Percentiles rank a stretch among this genome's conserved stretches.
Conservation (phyloP, 2,329 filamentous ascomycete species). For the Didymella glomerata region DNA sequence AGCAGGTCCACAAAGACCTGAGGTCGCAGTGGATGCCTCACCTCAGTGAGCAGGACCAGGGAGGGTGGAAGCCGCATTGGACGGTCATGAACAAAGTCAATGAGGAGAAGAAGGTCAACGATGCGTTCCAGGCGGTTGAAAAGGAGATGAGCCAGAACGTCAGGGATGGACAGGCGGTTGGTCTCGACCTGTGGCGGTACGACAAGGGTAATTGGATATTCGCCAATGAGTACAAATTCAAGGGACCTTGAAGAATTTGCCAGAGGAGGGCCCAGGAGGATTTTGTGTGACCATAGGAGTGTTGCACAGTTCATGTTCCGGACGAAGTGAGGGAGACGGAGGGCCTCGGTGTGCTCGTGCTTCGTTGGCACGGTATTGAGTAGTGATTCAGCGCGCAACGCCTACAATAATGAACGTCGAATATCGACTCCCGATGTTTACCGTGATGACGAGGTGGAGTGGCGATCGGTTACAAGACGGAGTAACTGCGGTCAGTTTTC, state of each 20-base stretch:
- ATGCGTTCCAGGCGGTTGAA: conserved; percentile 49
- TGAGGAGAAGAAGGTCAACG: conserved; percentile 49
- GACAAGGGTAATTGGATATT: conserved; percentile 54
- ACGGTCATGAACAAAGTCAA: conserved; percentile 60
- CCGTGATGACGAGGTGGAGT: conserved; percentile 9
- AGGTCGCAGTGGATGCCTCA: conserved; percentile 49
- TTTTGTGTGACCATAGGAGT: conserved; percentile 7
- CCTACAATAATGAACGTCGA: not conserved
- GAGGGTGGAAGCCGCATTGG: conserved; percentile 54
- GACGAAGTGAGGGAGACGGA: not conserved
- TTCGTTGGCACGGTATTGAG: not conserved
- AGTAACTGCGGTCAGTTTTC: conserved; percentile 25
- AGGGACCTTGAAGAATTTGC: conserved; percentile 11
- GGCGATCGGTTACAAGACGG: conserved; percentile 16
- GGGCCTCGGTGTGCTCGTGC: not conserved
- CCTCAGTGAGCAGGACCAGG: conserved; percentile 55
- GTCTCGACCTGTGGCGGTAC: conserved; percentile 55
- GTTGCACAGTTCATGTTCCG: conserved; percentile 5
- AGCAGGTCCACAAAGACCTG: conserved; percentile 49
- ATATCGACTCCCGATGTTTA: not conserved
- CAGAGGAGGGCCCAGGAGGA: conserved; percentile 16
- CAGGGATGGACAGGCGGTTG: conserved; percentile 48
- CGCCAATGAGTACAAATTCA: conserved; percentile 49
- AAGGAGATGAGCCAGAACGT: conserved; percentile 42
- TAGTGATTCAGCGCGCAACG: not conserved